Conservation (phyloP, 805 yeast species). For the Millerago galiae region DNA sequence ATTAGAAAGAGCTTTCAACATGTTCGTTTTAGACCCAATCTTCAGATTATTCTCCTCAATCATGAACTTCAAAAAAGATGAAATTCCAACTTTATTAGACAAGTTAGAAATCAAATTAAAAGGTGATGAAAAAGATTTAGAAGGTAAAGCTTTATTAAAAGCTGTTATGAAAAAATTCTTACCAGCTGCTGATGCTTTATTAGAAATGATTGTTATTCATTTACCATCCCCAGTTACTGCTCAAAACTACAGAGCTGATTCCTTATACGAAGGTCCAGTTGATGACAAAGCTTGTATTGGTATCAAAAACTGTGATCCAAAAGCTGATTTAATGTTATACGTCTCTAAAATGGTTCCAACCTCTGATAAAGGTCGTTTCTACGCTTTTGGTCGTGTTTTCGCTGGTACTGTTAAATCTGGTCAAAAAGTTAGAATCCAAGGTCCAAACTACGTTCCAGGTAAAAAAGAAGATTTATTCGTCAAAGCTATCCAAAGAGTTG, state of each 20-base stretch:
- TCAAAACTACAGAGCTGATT: constrained; percentile 98
- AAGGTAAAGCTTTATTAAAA: constrained; percentile 98
- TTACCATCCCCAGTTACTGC: constrained; percentile 99
- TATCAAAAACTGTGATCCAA: constrained; percentile 98
- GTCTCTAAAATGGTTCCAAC: constrained; percentile 99
- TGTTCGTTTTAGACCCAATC: constrained; percentile 98
- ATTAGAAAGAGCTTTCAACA: constrained; percentile 99
- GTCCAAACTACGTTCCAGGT: constrained; percentile 99
- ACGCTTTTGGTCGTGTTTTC: constrained; percentile 99
- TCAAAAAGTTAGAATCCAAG: constrained; percentile 99
- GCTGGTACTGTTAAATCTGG: constrained; percentile 99
- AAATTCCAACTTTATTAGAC: constrained; percentile 84
- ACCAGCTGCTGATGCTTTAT: constrained; percentile 99
- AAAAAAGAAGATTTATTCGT: constrained; percentile 95
- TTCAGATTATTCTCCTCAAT: constrained; percentile 94
- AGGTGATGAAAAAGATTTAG: constrained; percentile 96
- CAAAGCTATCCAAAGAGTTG: constrained; percentile 98
- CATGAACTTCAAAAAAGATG: constrained; percentile 99
- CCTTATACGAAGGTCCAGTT: constrained; percentile 97
- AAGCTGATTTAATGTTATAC: constrained; percentile 96
- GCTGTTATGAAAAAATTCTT: constrained; percentile 99
- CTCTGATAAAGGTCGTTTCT: constrained; percentile 99
- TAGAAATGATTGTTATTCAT: constrained; percentile 98
- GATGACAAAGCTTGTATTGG: constrained; percentile 87
- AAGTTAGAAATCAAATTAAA: constrained; percentile 92